Conservation (phyloP, 768 basidiomycete genomes). For the Kwoniella sp. region DNA sequence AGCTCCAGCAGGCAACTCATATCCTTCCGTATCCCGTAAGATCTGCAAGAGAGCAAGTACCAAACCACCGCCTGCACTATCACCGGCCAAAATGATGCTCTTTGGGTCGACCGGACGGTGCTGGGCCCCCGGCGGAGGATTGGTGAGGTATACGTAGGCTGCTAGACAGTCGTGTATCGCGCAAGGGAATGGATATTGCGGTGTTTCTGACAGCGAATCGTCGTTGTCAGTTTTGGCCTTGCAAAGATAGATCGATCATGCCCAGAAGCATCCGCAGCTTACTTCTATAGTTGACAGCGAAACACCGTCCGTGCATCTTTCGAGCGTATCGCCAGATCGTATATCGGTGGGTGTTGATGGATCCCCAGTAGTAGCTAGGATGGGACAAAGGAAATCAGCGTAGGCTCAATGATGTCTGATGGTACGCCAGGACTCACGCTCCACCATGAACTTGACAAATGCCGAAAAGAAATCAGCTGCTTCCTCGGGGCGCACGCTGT, state of each 20-base stretch:
- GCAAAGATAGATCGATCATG: background rate
- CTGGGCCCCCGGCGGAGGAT: slow-evolving; percentile 75
- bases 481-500: background rate
- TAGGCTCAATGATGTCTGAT: background rate
- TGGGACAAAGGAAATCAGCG: background rate
- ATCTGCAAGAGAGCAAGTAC: slow-evolving; percentile 77
- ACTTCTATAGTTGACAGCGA: slow-evolving; percentile 65
- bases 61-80: slow-evolving; percentile 90
- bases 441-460: slow-evolving; percentile 53
- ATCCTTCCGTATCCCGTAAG: slow-evolving; percentile 72
- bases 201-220: slow-evolving; percentile 60
- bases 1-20: slow-evolving; percentile 83
- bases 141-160: slow-evolving; percentile 85
- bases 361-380: slow-evolving; percentile 54
- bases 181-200: slow-evolving; percentile 91
- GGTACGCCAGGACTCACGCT: slow-evolving; percentile 33
- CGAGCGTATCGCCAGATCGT: slow-evolving; percentile 78
- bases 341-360: slow-evolving; percentile 57
- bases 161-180: slow-evolving; percentile 86
- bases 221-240: background rate
- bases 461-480: background rate
- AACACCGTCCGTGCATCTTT: slow-evolving; percentile 88
- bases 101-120: slow-evolving; percentile 79
- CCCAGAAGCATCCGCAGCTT: background rate
- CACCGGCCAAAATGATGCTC: slow-evolving; percentile 82